These are phyloP conservation scores for Cladosporium sp. DNA, from an alignment of 2,329 filamentous ascomycete species.

Conservation along the genomic window DNA sequence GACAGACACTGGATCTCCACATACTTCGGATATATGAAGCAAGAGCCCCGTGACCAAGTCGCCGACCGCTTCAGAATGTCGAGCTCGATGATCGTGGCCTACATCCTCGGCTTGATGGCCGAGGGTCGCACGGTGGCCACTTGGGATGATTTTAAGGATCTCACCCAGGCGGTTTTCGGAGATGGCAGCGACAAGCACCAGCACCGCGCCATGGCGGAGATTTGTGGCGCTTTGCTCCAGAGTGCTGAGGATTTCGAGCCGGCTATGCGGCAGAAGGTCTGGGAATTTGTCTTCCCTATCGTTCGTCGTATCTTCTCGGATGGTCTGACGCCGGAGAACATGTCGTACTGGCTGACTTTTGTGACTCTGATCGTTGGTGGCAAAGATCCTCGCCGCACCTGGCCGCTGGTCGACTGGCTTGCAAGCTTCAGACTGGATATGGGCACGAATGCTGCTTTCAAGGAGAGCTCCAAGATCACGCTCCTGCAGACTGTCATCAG, in stretches of 20 bases:
- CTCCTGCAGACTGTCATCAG: conserved; percentile 83
- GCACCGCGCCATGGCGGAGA: conserved; percentile 91
- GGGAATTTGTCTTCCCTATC: conserved; percentile 87
- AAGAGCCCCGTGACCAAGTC: conserved; percentile 79
- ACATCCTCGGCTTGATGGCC: conserved; percentile 86
- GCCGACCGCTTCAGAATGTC: conserved; percentile 87
- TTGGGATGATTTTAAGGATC: conserved; percentile 82
- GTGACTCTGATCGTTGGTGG: conserved; percentile 83
- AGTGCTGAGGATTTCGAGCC: conserved; percentile 74
- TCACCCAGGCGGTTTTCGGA: conserved; percentile 73
- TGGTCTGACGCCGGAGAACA: conserved; percentile 88
- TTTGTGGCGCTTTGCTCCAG: conserved; percentile 78
- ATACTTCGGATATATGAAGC: conserved; percentile 91
- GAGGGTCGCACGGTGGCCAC: conserved; percentile 71
- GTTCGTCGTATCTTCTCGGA: conserved; percentile 84
- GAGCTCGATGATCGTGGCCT: conserved; percentile 80
- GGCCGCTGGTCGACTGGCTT: conserved; percentile 80
- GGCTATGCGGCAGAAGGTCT: conserved; percentile 70
- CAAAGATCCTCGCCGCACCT: conserved; percentile 82
- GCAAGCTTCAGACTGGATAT: conserved; percentile 87
- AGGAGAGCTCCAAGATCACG: conserved; percentile 95
- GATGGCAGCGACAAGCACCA: conserved; percentile 98
- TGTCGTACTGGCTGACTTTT: conserved; percentile 91
- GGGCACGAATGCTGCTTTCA: conserved; percentile 94
- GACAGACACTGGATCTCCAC: conserved; percentile 81